These are phyloP conservation scores for Microbotryum silenes-acaulis DNA, from an alignment of 1,284 basidiomycete genomes.

Conservation along the genomic window DNA sequence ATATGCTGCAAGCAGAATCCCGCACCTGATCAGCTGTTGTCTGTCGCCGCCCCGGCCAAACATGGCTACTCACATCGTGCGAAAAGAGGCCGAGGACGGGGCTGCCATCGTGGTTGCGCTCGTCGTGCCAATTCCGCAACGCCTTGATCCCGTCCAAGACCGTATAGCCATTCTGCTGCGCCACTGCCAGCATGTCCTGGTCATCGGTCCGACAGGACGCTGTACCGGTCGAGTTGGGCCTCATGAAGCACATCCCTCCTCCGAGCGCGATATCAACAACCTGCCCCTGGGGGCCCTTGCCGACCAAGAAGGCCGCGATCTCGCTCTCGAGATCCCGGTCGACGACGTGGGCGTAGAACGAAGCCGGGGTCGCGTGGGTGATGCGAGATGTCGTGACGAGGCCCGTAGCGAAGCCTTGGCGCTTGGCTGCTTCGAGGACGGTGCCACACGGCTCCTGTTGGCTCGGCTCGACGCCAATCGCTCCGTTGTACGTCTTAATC, in stretches of 20 bases:
- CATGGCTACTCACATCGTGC: slow-evolving; percentile 32
- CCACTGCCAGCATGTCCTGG: slow-evolving; percentile 35
- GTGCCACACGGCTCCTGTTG: slow-evolving; percentile 38
- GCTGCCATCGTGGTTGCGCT: slow-evolving; percentile 5
- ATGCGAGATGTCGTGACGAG: slow-evolving; percentile 39
- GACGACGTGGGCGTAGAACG: slow-evolving; percentile 41
- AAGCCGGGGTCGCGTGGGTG: slow-evolving; percentile 40
- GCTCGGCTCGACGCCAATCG: slow-evolving; percentile 38
- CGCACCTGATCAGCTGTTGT: no score
- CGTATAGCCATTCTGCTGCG: slow-evolving; percentile 25
- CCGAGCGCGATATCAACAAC: slow-evolving; percentile 41
- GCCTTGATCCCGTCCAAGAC: slow-evolving; percentile 24
- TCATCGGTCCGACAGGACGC: slow-evolving; percentile 39
- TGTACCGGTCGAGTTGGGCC: slow-evolving; percentile 33
- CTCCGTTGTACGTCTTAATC: slow-evolving; percentile 42
- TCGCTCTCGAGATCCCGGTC: slow-evolving; percentile 32
- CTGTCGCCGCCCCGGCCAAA: no score
- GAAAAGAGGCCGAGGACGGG: slow-evolving; percentile 20
- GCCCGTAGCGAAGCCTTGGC: slow-evolving; percentile 39
- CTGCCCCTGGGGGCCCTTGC: slow-evolving; percentile 19
- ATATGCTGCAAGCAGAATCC: slow-evolving; percentile 29
- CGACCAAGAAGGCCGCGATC: slow-evolving; percentile 32
- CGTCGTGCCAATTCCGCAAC: slow-evolving; percentile 18
- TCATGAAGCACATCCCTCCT: slow-evolving; percentile 41
- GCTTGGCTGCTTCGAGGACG: slow-evolving; percentile 42